Conservation (phyloP, 2,329 filamentous ascomycete species). For the Aspergillus phoenicis region DNA sequence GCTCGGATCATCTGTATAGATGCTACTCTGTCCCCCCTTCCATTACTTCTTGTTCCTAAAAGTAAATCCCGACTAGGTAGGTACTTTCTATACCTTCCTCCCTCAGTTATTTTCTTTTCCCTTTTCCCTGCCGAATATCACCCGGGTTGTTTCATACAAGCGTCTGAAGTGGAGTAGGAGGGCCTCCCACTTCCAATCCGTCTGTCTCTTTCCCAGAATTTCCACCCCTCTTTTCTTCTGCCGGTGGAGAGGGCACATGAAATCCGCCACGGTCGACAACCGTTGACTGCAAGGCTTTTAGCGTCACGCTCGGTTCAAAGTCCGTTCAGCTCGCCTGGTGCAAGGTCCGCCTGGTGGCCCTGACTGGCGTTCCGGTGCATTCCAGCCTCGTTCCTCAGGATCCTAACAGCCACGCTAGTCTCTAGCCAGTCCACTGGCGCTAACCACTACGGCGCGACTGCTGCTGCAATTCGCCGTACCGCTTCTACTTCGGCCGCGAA, state of each 20-base stretch:
- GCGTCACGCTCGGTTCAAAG: slow-evolving; percentile 22
- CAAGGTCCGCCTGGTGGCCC: slow-evolving; percentile 27
- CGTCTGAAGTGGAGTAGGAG: slow-evolving; percentile 18
- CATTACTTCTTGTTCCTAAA: too few relatives aligned
- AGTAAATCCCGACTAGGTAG: too few relatives aligned
- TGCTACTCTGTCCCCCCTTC: too few relatives aligned
- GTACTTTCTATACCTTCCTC: not conserved
- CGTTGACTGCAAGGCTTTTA: slow-evolving; percentile 22
- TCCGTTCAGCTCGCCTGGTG: slow-evolving; percentile 17
- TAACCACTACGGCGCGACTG: not conserved
- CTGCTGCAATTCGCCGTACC: slow-evolving; percentile 1
- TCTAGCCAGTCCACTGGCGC: slow-evolving; percentile 1
- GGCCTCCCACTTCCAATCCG: slow-evolving; percentile 9
- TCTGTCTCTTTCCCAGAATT: slow-evolving; percentile 4
- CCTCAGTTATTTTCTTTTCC: not conserved
- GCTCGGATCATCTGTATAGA: too few relatives aligned
- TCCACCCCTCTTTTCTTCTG: slow-evolving; percentile 2
- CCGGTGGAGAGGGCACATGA: slow-evolving; percentile 14
- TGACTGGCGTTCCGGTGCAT: slow-evolving; percentile 17
- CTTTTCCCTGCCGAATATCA: slow-evolving; percentile 12
- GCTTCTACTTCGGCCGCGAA: slow-evolving; percentile 14
- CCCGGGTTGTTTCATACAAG: slow-evolving; percentile 24
- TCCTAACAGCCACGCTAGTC: slow-evolving; percentile 8
- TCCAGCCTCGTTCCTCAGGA: slow-evolving; percentile 12
- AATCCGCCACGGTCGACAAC: slow-evolving; percentile 15